Conservation (phyloP, 805 yeast genomes). For the Ogataea glucozyma region DNA sequence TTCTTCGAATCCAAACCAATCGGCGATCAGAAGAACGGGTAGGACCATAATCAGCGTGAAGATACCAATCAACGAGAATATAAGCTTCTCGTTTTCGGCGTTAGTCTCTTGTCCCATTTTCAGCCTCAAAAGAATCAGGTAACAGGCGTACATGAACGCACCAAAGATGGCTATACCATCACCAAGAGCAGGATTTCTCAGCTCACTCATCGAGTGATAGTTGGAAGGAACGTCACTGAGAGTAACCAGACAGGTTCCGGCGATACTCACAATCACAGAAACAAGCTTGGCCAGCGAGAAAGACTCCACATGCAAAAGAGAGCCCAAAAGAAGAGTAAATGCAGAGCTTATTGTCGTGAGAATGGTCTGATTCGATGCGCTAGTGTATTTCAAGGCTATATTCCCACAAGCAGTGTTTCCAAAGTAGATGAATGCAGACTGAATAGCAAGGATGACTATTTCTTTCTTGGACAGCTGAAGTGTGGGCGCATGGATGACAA, state of each 20-base stretch:
- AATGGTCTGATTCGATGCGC: conserved; percentile 54
- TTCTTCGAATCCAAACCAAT: conserved; percentile 41
- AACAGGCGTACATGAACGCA: conserved; percentile 49
- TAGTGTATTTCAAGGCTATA: conserved; percentile 47
- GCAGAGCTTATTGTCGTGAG: conserved; percentile 52
- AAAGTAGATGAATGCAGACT: conserved; percentile 44
- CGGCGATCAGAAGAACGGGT: conserved; percentile 41
- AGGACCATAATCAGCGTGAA: conserved; percentile 40
- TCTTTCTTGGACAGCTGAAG: conserved; percentile 30
- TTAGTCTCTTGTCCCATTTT: conserved; percentile 45
- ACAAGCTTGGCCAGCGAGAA: conserved; percentile 43
- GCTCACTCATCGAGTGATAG: background rate
- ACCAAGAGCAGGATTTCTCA: conserved; percentile 43
- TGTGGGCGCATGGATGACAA: conserved; percentile 26
- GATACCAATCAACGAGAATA: conserved; percentile 50
- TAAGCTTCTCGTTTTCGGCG: conserved; percentile 46
- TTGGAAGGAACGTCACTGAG: conserved; percentile 27
- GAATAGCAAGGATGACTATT: conserved; percentile 39
- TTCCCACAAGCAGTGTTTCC: conserved; percentile 43
- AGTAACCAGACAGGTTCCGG: conserved; percentile 49
- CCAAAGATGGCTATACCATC: conserved; percentile 46
- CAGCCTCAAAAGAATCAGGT: conserved; percentile 44
- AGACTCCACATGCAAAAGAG: conserved; percentile 40
- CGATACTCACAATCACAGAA: conserved; percentile 45
- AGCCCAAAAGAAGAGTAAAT: conserved; percentile 49